These are phyloP conservation scores for Sophora flavescens DNA, from an alignment of 306 rosid species.

Conservation along the genomic window DNA sequence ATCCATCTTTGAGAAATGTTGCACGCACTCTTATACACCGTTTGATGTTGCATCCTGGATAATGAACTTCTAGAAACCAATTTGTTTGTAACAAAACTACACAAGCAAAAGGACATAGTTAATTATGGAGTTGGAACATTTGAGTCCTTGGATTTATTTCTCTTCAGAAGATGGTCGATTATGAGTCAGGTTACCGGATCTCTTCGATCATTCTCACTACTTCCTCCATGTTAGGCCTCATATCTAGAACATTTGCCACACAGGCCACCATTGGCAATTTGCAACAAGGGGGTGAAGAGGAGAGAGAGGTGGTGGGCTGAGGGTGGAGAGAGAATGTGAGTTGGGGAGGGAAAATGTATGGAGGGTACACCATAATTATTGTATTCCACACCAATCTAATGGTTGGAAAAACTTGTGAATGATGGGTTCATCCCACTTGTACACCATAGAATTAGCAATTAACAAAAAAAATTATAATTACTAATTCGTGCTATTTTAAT, in stretches of 20 bases:
- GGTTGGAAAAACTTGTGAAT: too few species aligned
- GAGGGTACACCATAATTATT: too few species aligned
- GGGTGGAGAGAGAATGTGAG: too few species aligned
- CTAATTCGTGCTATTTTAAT: too few species aligned
- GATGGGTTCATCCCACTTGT: too few species aligned
- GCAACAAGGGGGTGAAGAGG: constrained; percentile 58
- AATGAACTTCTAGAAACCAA: constrained; percentile 46
- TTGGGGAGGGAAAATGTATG: too few species aligned
- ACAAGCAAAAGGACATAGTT: constrained; percentile 39
- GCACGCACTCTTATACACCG: constrained; percentile 52
- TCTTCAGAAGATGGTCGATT: constrained; percentile 95
- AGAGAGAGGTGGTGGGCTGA: too few species aligned
- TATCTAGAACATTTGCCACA: constrained; percentile 84
- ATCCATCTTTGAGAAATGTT: constrained; percentile 40
- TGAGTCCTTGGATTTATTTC: constrained; percentile 84
- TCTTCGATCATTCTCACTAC: constrained; percentile 95
- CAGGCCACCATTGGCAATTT: constrained; percentile 92
- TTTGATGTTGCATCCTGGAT: constrained; percentile 53
- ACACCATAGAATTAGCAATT: neutral
- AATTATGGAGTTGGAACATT: constrained; percentile 76
- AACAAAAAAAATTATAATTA: too few species aligned
- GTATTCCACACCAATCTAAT: too few species aligned
- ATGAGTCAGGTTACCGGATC: constrained; percentile 93
- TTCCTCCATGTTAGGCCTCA: constrained; percentile 90
- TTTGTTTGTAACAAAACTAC: constrained; percentile 16